Evolutionary conservation across 2,329 filamentous ascomycete species (phyloP).

Genomic region (Xylaria sp.): DNA sequence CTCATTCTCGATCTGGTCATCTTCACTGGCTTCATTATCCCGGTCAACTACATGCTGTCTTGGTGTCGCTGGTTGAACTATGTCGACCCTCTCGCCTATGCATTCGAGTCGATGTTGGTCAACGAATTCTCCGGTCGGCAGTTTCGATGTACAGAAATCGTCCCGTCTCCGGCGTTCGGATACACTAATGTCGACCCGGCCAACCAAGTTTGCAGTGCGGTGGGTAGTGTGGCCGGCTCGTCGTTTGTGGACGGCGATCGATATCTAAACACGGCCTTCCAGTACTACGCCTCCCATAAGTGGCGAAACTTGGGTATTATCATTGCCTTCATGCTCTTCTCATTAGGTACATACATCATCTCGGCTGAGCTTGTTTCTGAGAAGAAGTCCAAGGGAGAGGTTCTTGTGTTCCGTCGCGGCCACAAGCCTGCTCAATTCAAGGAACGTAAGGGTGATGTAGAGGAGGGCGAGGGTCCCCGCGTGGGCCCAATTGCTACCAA

Average conservation of each 20-base stretch:
- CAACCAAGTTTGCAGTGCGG: conserved; percentile 67
- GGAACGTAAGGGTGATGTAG: conserved; percentile 71
- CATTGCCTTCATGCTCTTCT: conserved; percentile 71
- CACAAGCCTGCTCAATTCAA: conserved; percentile 68
- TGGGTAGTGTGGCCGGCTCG: conserved; percentile 67
- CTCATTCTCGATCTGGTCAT: conserved; percentile 75
- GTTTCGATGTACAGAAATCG: conserved; percentile 63
- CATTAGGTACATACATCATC: conserved; percentile 71
- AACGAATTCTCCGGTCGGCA: conserved; percentile 80
- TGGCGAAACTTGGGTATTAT: conserved; percentile 81
- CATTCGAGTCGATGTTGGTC: conserved; percentile 82
- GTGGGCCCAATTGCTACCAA: conserved; percentile 61
- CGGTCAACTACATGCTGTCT: conserved; percentile 74
- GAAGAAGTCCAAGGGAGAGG: conserved; percentile 79
- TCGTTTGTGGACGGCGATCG: conserved; percentile 65
- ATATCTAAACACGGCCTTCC: conserved; percentile 66
- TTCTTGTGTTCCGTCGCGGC: conserved; percentile 79
- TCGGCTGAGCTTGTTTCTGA: conserved; percentile 73
- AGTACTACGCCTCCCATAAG: conserved; percentile 67
- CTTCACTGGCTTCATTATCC: conserved; percentile 76
- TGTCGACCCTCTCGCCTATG: conserved; percentile 81
- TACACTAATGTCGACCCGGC: conserved; percentile 52
- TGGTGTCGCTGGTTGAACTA: conserved; percentile 90
- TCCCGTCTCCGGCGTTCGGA: conserved; percentile 54
- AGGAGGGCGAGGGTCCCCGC: conserved; percentile 62